Percentiles rank a stretch among this genome's conserved stretches.
Evolutionary conservation across 78 protist species (phyloP).

Genomic region (Corallochytrium limacisporum): DNA sequence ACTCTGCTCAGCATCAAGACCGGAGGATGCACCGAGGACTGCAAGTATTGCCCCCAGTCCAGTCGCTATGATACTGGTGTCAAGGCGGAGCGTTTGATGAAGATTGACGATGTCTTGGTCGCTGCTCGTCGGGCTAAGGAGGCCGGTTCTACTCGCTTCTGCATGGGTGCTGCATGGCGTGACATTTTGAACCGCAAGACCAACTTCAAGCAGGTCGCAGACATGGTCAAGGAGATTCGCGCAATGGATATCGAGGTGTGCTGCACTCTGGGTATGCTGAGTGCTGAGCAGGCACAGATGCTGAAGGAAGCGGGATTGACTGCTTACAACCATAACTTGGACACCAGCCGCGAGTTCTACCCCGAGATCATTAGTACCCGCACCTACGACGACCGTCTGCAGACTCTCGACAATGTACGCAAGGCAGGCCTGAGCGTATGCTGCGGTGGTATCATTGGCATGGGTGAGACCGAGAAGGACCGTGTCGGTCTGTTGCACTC

Average conservation of each 20-base stretch:
- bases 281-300: constrained; percentile 30
- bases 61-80: constrained; percentile 28
- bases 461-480: constrained; percentile 41
- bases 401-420: constrained; percentile 45
- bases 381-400: constrained; percentile 51
- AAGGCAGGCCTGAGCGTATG: constrained; percentile 51
- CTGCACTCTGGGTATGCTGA: constrained; percentile 52
- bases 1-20: constrained; percentile 63
- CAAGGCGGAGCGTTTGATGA: constrained; percentile 30
- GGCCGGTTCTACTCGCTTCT: constrained; percentile 50
- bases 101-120: constrained; percentile 14
- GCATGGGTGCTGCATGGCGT: constrained; percentile 71
- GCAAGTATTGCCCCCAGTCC: constrained; percentile 51
- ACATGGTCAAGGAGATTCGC: constrained; percentile 30
- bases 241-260: constrained; percentile 53
- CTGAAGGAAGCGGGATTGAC: constrained; percentile 58
- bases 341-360: constrained; percentile 46
- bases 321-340: constrained; percentile 66
- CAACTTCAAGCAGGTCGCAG: constrained; percentile 25
- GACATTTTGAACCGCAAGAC: constrained; percentile 18
- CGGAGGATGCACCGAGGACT: constrained; percentile 62
- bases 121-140: constrained; percentile 33
- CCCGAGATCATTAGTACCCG: constrained; percentile 43
- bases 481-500: constrained; percentile 41
- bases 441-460: constrained; percentile 58